Conservation (phyloP, 2,329 filamentous ascomycete genomes). For the Cordyceps tenuipes region DNA sequence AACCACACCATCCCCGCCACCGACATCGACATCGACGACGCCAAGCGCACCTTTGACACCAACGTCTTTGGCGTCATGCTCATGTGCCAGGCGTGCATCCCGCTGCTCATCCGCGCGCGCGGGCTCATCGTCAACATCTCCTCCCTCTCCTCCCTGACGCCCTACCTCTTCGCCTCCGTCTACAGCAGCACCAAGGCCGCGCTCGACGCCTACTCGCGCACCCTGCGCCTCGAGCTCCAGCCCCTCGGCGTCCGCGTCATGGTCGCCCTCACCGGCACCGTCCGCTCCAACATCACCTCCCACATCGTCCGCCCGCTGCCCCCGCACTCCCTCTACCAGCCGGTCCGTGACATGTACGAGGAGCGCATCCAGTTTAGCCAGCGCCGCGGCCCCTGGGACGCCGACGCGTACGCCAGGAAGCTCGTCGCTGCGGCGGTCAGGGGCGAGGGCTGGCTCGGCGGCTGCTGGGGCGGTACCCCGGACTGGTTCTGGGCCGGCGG, state of each 20-base stretch:
- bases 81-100: slow-evolving; percentile 42
- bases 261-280: slow-evolving; percentile 47
- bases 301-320: slow-evolving; percentile 35
- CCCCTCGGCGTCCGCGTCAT: slow-evolving; percentile 50
- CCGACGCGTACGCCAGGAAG: slow-evolving; percentile 32
- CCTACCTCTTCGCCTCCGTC: slow-evolving; percentile 45
- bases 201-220: slow-evolving; percentile 43
- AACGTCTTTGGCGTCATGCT: slow-evolving; percentile 52
- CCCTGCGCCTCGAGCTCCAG: slow-evolving; percentile 43
- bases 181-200: slow-evolving; percentile 50
- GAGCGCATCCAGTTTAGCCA: slow-evolving; percentile 40
- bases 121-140: slow-evolving; percentile 50
- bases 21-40: slow-evolving; percentile 44
- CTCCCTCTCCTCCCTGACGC: slow-evolving; percentile 40
- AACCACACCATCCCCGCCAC: slow-evolving; percentile 43
- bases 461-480: slow-evolving; percentile 15
- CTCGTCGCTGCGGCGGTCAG: slow-evolving; percentile 36
- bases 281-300: slow-evolving; percentile 41
- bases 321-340: slow-evolving; percentile 37
- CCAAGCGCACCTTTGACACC: slow-evolving; percentile 45
- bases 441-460: slow-evolving; percentile 25
- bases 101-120: slow-evolving; percentile 39
- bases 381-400: slow-evolving; percentile 35
- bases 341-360: slow-evolving; percentile 37
- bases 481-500: slow-evolving; percentile 16